Conservation (phyloP, 768 basidiomycete genomes). For the Pleurotus djamor region DNA sequence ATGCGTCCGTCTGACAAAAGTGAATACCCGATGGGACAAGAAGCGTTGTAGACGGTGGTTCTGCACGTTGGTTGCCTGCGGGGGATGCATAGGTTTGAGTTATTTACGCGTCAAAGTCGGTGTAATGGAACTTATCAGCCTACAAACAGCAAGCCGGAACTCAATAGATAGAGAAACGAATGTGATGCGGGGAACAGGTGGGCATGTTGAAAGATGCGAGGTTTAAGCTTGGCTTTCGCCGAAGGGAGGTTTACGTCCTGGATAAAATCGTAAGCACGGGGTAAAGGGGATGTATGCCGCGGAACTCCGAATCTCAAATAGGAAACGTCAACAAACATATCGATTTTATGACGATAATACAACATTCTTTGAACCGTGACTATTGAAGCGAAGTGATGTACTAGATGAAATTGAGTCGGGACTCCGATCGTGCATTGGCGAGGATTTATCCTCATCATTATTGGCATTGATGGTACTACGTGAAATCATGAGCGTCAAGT, state of each 20-base stretch:
- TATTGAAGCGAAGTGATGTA: too few relatives aligned
- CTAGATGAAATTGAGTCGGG: neutral
- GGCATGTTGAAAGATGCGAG: neutral
- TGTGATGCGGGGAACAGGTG: neutral
- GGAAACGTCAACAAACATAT: neutral
- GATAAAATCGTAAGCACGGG: neutral
- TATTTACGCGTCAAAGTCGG: constrained; percentile 3
- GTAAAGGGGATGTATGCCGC: too few relatives aligned
- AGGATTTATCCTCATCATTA: neutral
- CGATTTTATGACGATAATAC: neutral
- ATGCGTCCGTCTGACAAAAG: too few relatives aligned
- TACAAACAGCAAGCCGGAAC: neutral
- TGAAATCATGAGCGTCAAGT: neutral
- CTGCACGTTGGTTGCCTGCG: too few relatives aligned
- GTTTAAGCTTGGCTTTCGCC: constrained; percentile 7
- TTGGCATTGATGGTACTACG: constrained; percentile 1
- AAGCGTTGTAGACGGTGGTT: too few relatives aligned
- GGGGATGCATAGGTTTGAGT: neutral
- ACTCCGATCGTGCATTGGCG: neutral
- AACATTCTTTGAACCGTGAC: too few relatives aligned
- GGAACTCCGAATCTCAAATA: neutral
- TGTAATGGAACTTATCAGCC: neutral
- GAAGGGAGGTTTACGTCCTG: neutral
- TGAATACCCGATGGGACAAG: too few relatives aligned
- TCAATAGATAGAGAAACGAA: neutral